Conservation (phyloP, 225 moss, liverwort and hornwort genomes). For the Antitrichia curtipendula region DNA sequence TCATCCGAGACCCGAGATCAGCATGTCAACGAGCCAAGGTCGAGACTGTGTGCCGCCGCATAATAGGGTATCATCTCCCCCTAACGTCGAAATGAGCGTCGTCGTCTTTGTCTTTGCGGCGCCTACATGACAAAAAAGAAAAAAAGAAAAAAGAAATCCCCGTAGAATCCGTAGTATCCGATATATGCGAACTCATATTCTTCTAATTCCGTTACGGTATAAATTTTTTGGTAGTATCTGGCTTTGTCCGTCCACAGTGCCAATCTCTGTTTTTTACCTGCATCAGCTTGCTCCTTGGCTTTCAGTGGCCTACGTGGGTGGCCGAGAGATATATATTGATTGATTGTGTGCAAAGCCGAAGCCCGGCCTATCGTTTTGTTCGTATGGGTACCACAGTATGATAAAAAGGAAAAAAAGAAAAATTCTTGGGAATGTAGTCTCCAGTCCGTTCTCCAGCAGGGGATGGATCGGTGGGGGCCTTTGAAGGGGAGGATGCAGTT, state of each 20-base stretch:
- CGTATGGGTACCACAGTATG: neutral
- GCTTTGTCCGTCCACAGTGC: neutral
- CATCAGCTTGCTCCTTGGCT: neutral
- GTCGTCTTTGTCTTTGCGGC: neutral
- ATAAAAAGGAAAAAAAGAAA: neutral
- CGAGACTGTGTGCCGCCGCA: neutral
- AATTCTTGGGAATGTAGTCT: neutral
- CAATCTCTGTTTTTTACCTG: neutral
- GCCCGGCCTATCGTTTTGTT: no score
- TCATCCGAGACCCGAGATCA: neutral
- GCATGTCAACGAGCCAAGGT: neutral
- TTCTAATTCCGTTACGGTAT: neutral
- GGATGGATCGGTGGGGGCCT: rapidly evolving
- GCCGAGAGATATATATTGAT: no score
- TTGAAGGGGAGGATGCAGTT: neutral
- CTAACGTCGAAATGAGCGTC: neutral
- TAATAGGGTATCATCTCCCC: no score
- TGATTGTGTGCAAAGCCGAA: neutral
- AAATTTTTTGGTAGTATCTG: neutral
- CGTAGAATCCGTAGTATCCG: neutral
- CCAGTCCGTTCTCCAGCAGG: neutral
- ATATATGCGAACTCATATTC: neutral
- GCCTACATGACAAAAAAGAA: neutral
- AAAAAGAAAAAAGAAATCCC: no score
- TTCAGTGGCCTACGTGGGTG: neutral